Conservation (phyloP, 129 eudicot species). For the Flaveria sonorensis region DNA sequence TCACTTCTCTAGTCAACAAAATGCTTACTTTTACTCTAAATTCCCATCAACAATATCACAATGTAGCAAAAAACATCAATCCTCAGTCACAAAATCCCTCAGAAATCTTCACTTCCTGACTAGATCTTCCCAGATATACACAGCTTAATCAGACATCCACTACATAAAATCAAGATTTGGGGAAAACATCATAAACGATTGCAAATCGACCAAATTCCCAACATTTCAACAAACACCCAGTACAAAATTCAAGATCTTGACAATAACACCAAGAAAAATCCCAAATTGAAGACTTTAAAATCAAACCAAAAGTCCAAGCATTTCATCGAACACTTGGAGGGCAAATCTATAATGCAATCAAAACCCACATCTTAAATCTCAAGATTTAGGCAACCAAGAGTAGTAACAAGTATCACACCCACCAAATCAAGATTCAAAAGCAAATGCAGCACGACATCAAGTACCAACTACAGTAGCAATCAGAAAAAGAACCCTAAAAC, state of each 20-base stretch:
- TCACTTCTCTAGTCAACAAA: conserved; percentile 21
- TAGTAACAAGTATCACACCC: conserved; percentile 18
- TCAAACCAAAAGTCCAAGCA: conserved; percentile 10
- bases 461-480: not conserved
- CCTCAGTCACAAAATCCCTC: conserved; percentile 24
- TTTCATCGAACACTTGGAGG: not conserved
- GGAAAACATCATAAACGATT: not conserved
- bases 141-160: not conserved
- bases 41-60: conserved; percentile 27
- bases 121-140: conserved; percentile 20
- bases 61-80: conserved; percentile 28
- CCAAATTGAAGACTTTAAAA: not conserved
- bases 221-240: conserved; percentile 11
- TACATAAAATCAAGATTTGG: conserved; percentile 14
- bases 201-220: conserved; percentile 13
- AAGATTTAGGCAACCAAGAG: conserved; percentile 10
- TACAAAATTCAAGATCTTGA: conserved; percentile 29
- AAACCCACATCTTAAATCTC: conserved; percentile 19
- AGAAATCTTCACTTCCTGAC: conserved; percentile 15
- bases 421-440: conserved; percentile 24
- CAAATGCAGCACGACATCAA: conserved; percentile 38
- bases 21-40: conserved; percentile 23
- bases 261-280: not conserved
- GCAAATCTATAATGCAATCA: conserved; percentile 23
- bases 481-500: conserved; percentile 7